A percentile compares a stretch with the other conserved stretches of the same genome.
Conservation (phyloP, 208 protist genomes). For the Leishmania martiniquensis region DNA sequence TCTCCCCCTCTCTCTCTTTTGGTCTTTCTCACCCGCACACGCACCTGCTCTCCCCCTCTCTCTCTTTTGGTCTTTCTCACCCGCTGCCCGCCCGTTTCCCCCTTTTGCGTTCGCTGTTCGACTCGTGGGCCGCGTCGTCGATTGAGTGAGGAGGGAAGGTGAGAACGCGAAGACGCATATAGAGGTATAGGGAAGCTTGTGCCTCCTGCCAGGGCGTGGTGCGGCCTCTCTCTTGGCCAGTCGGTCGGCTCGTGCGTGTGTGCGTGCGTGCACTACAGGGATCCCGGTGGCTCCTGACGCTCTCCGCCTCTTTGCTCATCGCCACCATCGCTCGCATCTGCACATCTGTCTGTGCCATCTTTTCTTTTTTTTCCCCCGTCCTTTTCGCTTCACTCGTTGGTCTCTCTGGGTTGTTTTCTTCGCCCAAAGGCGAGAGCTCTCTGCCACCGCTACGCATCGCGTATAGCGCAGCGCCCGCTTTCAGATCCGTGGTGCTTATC, state of each 20-base stretch:
- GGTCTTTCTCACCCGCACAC: background rate
- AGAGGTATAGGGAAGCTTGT: too few relatives aligned
- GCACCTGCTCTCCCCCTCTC: background rate
- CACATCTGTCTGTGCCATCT: background rate
- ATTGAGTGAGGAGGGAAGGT: too few relatives aligned
- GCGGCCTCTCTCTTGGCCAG: background rate
- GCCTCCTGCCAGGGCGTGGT: too few relatives aligned
- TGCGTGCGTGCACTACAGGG: background rate
- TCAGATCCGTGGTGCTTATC: too few relatives aligned
- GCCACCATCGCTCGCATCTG: background rate
- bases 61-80: background rate
- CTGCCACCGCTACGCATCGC: background rate
- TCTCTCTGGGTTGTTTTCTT: background rate
- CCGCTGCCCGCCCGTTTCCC: too few relatives aligned
- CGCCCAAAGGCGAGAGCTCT: background rate
- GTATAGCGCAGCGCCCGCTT: background rate
- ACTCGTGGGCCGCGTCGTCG: too few relatives aligned
- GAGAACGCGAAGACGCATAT: too few relatives aligned
- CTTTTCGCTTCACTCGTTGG: background rate
- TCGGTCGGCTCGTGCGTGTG: background rate
- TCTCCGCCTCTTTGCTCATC: background rate
- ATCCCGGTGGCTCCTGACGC: too few relatives aligned
- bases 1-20: background rate
- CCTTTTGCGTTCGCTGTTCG: too few relatives aligned
- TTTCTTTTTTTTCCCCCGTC: background rate